A percentile compares a stretch with the other conserved stretches of the same genome.
phyloP scores from a whole-genome alignment of 2,329 filamentous ascomycete species.

The Pseudocercospora ulei region DNA sequence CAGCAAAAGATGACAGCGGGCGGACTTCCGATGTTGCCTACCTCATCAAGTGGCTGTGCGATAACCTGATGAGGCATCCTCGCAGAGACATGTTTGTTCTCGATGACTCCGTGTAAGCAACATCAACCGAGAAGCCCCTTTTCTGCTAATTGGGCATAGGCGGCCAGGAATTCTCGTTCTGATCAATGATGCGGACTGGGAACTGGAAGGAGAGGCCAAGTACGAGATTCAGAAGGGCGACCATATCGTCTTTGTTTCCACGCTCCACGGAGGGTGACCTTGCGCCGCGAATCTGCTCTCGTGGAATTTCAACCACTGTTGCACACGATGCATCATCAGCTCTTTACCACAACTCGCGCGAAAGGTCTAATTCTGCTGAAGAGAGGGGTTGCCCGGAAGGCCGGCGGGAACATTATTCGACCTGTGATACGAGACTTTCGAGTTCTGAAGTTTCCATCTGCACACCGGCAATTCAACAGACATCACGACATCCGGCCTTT shows the following conservation, averaged over 20 bases:
- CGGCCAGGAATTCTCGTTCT: constrained; percentile 91
- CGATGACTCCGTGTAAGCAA: constrained; percentile 64
- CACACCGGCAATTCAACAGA: too few species aligned
- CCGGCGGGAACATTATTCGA: too few species aligned
- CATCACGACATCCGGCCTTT: too few species aligned
- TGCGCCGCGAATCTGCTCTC: too few species aligned
- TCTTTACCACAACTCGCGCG: too few species aligned
- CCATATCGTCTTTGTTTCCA: constrained; percentile 92
- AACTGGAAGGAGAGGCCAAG: constrained; percentile 85
- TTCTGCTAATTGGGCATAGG: constrained; percentile 41
- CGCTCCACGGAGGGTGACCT: constrained; percentile 80
- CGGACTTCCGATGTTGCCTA: constrained; percentile 59
- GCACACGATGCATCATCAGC: too few species aligned
- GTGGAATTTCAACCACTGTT: too few species aligned
- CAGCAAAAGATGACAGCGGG: constrained; percentile 51
- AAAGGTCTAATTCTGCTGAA: too few species aligned
- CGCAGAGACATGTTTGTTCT: constrained; percentile 83
- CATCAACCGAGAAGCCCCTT: background rate
- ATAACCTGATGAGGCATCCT: constrained; percentile 72
- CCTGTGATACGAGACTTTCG: background rate
- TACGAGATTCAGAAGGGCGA: constrained; percentile 76
- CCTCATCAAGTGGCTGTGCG: constrained; percentile 69
- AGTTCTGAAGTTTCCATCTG: too few species aligned
- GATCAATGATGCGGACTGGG: constrained; percentile 98
- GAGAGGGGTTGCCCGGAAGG: too few species aligned